A percentile compares a stretch with the other conserved stretches of the same genome.
phyloP scores from a whole-genome alignment of 2,329 filamentous ascomycete genomes.

The Leptodontidium sp. region DNA sequence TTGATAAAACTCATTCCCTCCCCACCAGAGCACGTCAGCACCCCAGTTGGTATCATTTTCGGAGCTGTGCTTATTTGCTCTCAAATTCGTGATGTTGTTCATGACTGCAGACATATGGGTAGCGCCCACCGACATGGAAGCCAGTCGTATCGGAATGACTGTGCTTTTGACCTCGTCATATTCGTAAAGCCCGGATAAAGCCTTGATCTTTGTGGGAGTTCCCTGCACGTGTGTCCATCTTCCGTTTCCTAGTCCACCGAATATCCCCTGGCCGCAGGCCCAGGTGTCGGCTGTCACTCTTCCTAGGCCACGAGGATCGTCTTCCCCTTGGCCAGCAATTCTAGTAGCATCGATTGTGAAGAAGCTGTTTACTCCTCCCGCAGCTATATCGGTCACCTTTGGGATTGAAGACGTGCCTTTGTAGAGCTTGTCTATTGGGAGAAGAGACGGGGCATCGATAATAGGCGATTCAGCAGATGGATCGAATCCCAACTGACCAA shows the following conservation, averaged over 20 bases:
- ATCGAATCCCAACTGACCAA: conserved; percentile 90
- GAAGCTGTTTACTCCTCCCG: conserved; percentile 87
- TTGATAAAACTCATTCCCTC: conserved; percentile 93
- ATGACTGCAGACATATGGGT: conserved; percentile 86
- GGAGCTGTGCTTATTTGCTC: conserved; percentile 51
- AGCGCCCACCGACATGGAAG: conserved; percentile 75
- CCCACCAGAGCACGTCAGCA: conserved; percentile 90
- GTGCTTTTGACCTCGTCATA: conserved; percentile 78
- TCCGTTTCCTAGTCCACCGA: conserved; percentile 83
- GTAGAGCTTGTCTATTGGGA: conserved; percentile 79
- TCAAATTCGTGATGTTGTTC: conserved; percentile 78
- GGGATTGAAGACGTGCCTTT: conserved; percentile 67
- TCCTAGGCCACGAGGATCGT: conserved; percentile 53
- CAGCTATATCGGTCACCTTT: conserved; percentile 78
- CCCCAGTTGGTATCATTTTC: conserved; percentile 86
- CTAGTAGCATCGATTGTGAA: conserved; percentile 83
- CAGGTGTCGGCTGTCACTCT: conserved; percentile 79
- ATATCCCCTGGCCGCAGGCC: conserved; percentile 86
- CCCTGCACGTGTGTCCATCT: conserved; percentile 89
- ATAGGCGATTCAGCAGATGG: conserved; percentile 66
- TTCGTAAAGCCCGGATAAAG: conserved; percentile 84
- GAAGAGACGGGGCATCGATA: conserved; percentile 73
- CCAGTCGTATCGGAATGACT: conserved; percentile 80
- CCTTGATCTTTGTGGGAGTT: conserved; percentile 80
- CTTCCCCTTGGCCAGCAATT: conserved; percentile 56